Conservation (phyloP, 768 basidiomycete genomes). For the Hypholoma sublateritium region DNA sequence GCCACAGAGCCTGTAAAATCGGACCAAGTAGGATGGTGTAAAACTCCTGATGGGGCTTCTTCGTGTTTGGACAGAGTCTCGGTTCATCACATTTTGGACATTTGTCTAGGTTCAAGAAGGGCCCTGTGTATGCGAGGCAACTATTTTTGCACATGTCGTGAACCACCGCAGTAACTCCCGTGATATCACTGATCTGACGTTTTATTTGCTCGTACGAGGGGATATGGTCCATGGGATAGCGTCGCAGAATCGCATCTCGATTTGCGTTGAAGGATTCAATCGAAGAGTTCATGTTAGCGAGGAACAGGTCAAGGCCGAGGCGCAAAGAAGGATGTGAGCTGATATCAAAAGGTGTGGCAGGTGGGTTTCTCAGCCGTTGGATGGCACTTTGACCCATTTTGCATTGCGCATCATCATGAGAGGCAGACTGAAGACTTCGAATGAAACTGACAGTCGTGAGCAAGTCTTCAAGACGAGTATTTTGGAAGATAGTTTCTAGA, state of each 20-base stretch:
- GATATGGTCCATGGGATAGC: constrained; percentile 24
- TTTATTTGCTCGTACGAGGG: constrained; percentile 28
- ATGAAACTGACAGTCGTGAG: constrained; percentile 16
- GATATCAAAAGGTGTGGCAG: neutral
- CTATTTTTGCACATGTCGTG: constrained; percentile 42
- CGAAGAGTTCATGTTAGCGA: constrained; percentile 15
- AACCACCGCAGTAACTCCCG: constrained; percentile 30
- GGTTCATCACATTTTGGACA: constrained; percentile 11
- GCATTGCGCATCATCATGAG: constrained; percentile 20
- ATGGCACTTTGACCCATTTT: constrained; percentile 18
- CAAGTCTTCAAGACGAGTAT: constrained; percentile 1
- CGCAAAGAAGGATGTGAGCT: constrained; percentile 13
- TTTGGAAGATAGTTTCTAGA: neutral
- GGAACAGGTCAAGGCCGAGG: constrained; percentile 15
- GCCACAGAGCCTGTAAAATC: constrained; percentile 22
- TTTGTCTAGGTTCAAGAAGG: constrained; percentile 9
- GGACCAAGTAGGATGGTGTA: constrained; percentile 22
- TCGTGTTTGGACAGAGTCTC: constrained; percentile 10
- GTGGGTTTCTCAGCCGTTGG: constrained; percentile 24
- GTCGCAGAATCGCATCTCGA: constrained; percentile 3
- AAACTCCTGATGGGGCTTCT: constrained; percentile 13
- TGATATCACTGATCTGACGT: constrained; percentile 22
- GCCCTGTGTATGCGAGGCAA: constrained; percentile 28
- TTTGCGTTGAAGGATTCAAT: constrained; percentile 16
- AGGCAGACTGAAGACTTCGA: constrained; percentile 17